Percentiles rank a stretch among this genome's conserved stretches.
Evolutionary conservation across 768 basidiomycete species (phyloP).

Genomic region (Pluteus cervinus): DNA sequence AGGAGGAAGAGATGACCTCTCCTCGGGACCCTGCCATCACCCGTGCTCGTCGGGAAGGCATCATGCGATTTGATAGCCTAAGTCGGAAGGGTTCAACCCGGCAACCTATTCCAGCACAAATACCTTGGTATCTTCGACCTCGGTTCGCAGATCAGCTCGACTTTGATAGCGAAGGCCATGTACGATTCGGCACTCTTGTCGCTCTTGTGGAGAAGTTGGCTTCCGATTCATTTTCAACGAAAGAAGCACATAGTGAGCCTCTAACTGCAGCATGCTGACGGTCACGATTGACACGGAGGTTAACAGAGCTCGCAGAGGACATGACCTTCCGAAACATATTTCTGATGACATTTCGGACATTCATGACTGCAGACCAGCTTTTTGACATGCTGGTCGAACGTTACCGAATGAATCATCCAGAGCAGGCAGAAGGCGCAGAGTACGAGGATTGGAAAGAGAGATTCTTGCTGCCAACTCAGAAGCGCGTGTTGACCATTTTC

Average conservation of each 20-base stretch:
- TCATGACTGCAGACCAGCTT: constrained; percentile 61
- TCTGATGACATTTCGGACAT: constrained; percentile 78
- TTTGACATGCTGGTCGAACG: constrained; percentile 64
- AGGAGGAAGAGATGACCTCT: constrained; percentile 16
- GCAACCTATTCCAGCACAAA: constrained; percentile 26
- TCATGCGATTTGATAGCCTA: constrained; percentile 6
- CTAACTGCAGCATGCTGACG: background rate
- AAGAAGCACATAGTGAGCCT: constrained; percentile 52
- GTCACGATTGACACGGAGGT: background rate
- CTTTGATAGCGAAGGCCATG: constrained; percentile 55
- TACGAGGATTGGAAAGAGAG: constrained; percentile 60
- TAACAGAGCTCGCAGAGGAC: constrained; percentile 20
- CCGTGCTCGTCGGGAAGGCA: too few relatives aligned
- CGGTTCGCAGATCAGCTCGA: constrained; percentile 58
- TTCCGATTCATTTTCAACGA: constrained; percentile 26
- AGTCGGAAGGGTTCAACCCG: constrained; percentile 30
- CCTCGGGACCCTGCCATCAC: constrained; percentile 20
- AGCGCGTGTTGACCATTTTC: constrained; percentile 51
- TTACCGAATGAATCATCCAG: constrained; percentile 50
- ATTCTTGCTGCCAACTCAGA: constrained; percentile 57
- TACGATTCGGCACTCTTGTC: constrained; percentile 62
- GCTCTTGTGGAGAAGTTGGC: constrained; percentile 72
- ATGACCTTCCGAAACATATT: constrained; percentile 53
- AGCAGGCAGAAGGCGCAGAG: constrained; percentile 44
- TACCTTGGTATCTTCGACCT: constrained; percentile 59